Conservation (phyloP, 768 basidiomycete species). For the Rubroboletus satanas region DNA sequence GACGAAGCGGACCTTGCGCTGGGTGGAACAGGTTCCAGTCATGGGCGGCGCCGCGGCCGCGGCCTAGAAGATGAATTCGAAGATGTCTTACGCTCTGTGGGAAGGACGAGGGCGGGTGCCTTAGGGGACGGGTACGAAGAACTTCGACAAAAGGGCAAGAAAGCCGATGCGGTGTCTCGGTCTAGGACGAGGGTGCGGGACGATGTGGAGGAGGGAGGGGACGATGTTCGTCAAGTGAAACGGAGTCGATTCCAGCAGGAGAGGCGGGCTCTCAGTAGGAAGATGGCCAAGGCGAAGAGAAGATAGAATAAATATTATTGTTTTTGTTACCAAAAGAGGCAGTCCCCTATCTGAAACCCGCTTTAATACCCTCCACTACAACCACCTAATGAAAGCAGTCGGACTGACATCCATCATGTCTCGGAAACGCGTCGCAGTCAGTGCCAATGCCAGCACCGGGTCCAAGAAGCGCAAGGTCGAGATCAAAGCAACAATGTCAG, state of each 20-base stretch:
- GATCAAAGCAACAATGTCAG: slow-evolving; percentile 3
- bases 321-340: not conserved
- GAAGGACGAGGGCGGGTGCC: slow-evolving; percentile 38
- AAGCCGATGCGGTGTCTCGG: slow-evolving; percentile 55
- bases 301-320: slow-evolving; percentile 5
- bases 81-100: slow-evolving; percentile 67
- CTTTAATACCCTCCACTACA: not conserved
- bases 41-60: slow-evolving; percentile 56
- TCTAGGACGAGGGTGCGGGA: slow-evolving; percentile 42
- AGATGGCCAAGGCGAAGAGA: slow-evolving; percentile 15
- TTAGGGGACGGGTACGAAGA: slow-evolving; percentile 79
- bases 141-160: slow-evolving; percentile 64
- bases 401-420: slow-evolving; percentile 1
- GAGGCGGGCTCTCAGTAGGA: slow-evolving; percentile 35
- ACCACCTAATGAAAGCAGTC: not conserved
- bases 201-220: slow-evolving; percentile 25
- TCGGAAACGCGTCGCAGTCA: slow-evolving; percentile 12
- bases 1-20: slow-evolving; percentile 89
- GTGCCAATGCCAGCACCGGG: not conserved
- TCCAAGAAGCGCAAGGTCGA: slow-evolving; percentile 26
- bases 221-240: slow-evolving; percentile 33
- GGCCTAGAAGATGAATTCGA: slow-evolving; percentile 83
- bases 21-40: slow-evolving; percentile 62
- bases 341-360: not conserved
- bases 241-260: slow-evolving; percentile 44